These are phyloP conservation scores for Canavalia ensiformis DNA, from an alignment of 306 rosid species.

Conservation along the genomic window DNA sequence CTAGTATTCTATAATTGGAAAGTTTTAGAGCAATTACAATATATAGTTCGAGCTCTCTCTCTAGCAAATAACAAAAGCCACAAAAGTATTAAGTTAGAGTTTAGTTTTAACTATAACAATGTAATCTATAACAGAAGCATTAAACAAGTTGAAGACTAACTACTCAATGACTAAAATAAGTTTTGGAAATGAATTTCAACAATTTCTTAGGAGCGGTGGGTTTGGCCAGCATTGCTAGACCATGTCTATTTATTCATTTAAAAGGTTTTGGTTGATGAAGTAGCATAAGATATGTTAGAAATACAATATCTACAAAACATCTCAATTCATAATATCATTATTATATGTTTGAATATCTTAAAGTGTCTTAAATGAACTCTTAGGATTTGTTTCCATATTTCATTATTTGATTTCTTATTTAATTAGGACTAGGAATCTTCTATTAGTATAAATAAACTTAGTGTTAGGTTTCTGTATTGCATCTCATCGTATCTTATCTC, in stretches of 20 bases:
- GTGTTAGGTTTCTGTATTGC: neutral
- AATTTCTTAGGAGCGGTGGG: neutral
- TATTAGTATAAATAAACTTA: neutral
- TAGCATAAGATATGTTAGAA: neutral
- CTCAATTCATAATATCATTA: neutral
- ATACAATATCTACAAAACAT: neutral
- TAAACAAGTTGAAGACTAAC: neutral
- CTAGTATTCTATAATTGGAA: neutral
- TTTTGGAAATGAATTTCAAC: neutral
- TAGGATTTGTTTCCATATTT: neutral
- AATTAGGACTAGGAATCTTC: neutral
- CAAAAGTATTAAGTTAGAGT: neutral
- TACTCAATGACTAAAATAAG: neutral
- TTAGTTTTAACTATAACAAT: neutral
- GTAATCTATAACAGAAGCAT: neutral
- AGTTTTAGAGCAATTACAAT: neutral
- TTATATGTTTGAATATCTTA: neutral
- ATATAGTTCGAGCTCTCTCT: neutral
- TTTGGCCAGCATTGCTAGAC: constrained; percentile 23
- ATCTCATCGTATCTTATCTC: neutral
- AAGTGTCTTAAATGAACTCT: constrained; percentile 2
- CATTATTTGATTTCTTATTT: neutral
- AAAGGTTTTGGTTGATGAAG: neutral
- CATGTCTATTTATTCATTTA: neutral
- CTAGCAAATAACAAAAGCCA: neutral